Evolutionary conservation across 768 basidiomycete species (phyloP).

Genomic region (Rhizopogon salebrosus): DNA sequence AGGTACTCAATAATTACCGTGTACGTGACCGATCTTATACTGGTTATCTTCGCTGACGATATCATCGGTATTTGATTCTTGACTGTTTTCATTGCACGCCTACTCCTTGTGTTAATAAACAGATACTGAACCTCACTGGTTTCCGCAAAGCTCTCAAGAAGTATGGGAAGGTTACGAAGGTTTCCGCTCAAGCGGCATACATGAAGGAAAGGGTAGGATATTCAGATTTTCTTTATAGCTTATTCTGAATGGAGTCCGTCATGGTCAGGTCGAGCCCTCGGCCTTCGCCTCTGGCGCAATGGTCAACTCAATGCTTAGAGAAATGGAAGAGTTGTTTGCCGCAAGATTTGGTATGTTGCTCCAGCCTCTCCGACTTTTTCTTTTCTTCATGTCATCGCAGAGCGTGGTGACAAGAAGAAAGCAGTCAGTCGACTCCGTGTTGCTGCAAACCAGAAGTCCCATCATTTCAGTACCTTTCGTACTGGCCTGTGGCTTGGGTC

Average conservation of each 20-base stretch:
- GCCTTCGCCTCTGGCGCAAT: slow-evolving; percentile 59
- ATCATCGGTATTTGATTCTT: background rate
- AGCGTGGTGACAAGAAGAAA: slow-evolving; percentile 72
- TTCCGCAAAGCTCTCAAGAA: slow-evolving; percentile 85
- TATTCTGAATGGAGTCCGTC: background rate
- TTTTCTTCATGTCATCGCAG: slow-evolving; percentile 18
- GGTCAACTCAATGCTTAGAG: slow-evolving; percentile 62
- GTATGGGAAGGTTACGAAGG: slow-evolving; percentile 75
- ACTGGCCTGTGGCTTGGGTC: slow-evolving; percentile 71
- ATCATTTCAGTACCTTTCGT: slow-evolving; percentile 69
- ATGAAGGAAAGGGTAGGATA: slow-evolving; percentile 66
- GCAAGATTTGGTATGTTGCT: slow-evolving; percentile 62
- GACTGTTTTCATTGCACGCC: background rate
- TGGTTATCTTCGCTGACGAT: background rate
- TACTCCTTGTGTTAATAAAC: background rate
- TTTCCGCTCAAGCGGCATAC: slow-evolving; percentile 69
- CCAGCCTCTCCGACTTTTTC: background rate
- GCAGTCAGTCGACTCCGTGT: slow-evolving; percentile 66
- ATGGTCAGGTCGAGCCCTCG: slow-evolving; percentile 57
- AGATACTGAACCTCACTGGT: slow-evolving; percentile 87
- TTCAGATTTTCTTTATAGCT: background rate
- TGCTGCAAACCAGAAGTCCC: slow-evolving; percentile 43
- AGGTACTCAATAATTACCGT: slow-evolving; percentile 84
- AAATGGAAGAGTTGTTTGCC: slow-evolving; percentile 77
- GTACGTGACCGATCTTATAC: slow-evolving; percentile 34